Base-by-base conservation (phyloP, 2,329 filamentous ascomycete species). In the Fusarium sp. region DNA sequence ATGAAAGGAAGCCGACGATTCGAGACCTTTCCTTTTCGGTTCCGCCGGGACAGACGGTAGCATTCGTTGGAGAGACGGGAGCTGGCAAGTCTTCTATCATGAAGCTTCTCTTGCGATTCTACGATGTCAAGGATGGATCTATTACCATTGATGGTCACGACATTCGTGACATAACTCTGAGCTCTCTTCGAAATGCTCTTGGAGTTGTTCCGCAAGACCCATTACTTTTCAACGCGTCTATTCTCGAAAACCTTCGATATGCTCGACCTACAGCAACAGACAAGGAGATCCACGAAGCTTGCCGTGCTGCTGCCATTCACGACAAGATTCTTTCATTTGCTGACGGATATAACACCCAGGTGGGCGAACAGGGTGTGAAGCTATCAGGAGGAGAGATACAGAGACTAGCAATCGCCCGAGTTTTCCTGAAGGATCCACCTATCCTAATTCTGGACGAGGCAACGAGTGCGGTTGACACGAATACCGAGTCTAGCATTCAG, bases 401-500 rank as follows among this genome's bases (percentile, higher is more conserved):
- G 71, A 84, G 88, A 1, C 80, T 90, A 1, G 87, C 87, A 0
- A 87, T 90, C 31, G 88, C 89, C 0, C 81, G 88, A 5, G 88
- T 88, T 0, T 81, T 91, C 9, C 80, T 90, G 1, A 84, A 88
- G 4, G 84, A 85, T 7, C 88, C 89, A 1, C 85, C 86, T 1
- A 91, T 94, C 53, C 81, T 94, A 1, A 88, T 94, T 12, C 83
- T 91, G 2, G 92, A 93, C 69, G 91, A 93, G 80, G 91, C 91
- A 0, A 93, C 91, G 0, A 89, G 87, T 35, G 88, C 90, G 0
- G 73, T 85, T 27, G 82, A 85, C 51, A 81, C 82, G 2, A 76
- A 74, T 88, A 87, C 85, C 0, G 84, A 88, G 70, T 77, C 77
- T 2, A 77, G 79, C 58, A 84, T 90, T 35, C 84, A 89, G 75